Percentiles rank a stretch among this genome's conserved stretches.
phyloP scores from a whole-genome alignment of 495 filamentous ascomycete species.

The Penicillium lividum region DNA sequence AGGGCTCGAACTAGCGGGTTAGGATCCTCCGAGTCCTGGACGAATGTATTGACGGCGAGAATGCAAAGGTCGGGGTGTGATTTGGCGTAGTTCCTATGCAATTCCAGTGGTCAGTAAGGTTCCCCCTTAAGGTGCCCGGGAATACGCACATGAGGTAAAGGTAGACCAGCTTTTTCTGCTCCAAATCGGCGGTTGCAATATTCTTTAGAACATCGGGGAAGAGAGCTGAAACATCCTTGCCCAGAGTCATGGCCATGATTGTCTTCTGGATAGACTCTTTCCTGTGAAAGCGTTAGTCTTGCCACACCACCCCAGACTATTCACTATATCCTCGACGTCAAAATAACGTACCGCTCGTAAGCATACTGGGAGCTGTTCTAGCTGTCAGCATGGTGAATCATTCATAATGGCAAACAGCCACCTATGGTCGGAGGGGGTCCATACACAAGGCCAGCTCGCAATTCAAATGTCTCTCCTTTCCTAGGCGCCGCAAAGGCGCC shows the following conservation, averaged over 20 bases:
- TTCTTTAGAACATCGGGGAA: slow-evolving; percentile 99
- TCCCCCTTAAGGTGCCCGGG: slow-evolving; percentile 1
- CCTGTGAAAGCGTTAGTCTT: slow-evolving; percentile 46
- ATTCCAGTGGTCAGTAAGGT: slow-evolving; percentile 17
- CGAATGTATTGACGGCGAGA: slow-evolving; percentile 98
- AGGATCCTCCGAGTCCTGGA: slow-evolving; percentile 98
- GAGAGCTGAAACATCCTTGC: slow-evolving; percentile 95
- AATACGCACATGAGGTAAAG: slow-evolving; percentile 87
- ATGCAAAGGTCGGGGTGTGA: slow-evolving; percentile 99
- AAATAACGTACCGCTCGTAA: slow-evolving; percentile 71
- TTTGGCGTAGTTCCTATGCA: slow-evolving; percentile 94
- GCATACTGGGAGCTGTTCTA: slow-evolving; percentile 84
- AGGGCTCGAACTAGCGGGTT: slow-evolving; percentile 94
- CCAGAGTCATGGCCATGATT: slow-evolving; percentile 99
- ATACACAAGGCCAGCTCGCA: slow-evolving; percentile 90
- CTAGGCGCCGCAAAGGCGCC: slow-evolving; percentile 88
- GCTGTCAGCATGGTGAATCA: slow-evolving; percentile 28
- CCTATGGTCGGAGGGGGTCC: slow-evolving; percentile 27
- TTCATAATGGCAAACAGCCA: slow-evolving; percentile 13
- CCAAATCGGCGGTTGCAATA: slow-evolving; percentile 90
- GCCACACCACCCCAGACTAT: slow-evolving; percentile 8
- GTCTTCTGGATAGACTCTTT: slow-evolving; percentile 99
- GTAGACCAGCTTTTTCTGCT: slow-evolving; percentile 99
- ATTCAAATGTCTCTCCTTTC: slow-evolving; percentile 98
- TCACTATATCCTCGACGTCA: neutral